Base-by-base conservation (phyloP, 495 filamentous ascomycete genomes). In the Penicillium coprophilum region DNA sequence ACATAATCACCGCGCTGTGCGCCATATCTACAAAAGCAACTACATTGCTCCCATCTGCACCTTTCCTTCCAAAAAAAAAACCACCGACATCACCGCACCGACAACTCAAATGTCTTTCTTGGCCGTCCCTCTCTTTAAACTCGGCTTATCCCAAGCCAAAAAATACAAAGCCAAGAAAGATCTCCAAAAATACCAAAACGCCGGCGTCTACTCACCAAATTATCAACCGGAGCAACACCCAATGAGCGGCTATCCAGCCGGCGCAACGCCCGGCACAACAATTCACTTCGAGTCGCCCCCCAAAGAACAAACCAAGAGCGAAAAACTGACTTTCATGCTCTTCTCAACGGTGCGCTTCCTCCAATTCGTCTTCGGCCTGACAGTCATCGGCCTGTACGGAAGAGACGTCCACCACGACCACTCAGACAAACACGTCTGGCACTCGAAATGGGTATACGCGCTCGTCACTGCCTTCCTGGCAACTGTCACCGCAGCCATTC, bases 331-430 rank as follows among this genome's bases (percentile, higher is more conserved):
- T 15, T 36, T 34, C 15, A 64, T 66, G 56, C 17, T 64, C 27
- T 57, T 59, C 20, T 69, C 81, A 15, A 34, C 77, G 49, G 72
- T 89, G 0, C 87, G 90, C 65, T 79, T 90, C 71, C 66, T 82
- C 44, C 87, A 92, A 53, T 85, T 96, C 65, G 75, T 87, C 59
- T 77, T 95, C 57, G 89, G 85, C 19, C 63, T 96, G 46, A 79
- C 85, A 0, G 88, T 94, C 54, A 82, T 85, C 57, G 91, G 85
- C 5, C 84, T 96, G 32, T 96, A 96, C 67, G 88, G 86, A 52
- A 66, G 76, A 32, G 87, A 94, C 63, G 74, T 95, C 10, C 71
- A 82, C 53, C 68, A 79, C 45, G 84, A 87, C 9, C 70, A 71
- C n/a, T 68, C 83, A 34, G 66, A 75, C 9, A 62, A 75, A 54